A percentile compares a stretch with the other conserved stretches of the same genome.
Conservation (phyloP, 345 rosid genomes). For the Aquilaria yunnanensis region DNA sequence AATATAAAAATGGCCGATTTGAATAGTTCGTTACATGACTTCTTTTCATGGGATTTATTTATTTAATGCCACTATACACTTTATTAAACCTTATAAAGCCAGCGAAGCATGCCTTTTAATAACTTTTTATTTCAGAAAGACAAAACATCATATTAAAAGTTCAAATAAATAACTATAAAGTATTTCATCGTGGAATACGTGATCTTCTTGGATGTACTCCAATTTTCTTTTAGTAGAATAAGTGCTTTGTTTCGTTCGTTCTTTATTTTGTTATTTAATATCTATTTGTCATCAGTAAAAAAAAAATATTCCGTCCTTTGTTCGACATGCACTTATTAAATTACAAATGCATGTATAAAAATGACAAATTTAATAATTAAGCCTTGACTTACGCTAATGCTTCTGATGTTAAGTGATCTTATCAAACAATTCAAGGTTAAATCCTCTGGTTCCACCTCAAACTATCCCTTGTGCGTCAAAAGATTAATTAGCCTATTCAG, state of each 20-base stretch:
- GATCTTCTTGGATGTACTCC: conserved; percentile 2
- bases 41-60: neutral
- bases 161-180: neutral
- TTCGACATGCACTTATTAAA: too few relatives aligned
- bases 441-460: too few relatives aligned
- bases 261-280: neutral
- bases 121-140: neutral
- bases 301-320: too few relatives aligned
- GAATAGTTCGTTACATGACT: conserved; percentile 10
- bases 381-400: too few relatives aligned
- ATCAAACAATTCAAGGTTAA: too few relatives aligned
- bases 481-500: too few relatives aligned
- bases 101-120: conserved; percentile 14
- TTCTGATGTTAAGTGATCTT: too few relatives aligned
- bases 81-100: conserved; percentile 11
- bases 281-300: too few relatives aligned
- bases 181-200: neutral
- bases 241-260: conserved; percentile 2
- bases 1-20: too few relatives aligned
- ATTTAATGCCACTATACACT: neutral
- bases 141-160: neutral
- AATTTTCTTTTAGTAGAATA: conserved; percentile 4
- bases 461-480: too few relatives aligned
- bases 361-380: too few relatives aligned
- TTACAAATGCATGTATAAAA: too few relatives aligned